Base-by-base conservation (phyloP, 208 protist genomes). In the Wallacemonas sp. region DNA sequence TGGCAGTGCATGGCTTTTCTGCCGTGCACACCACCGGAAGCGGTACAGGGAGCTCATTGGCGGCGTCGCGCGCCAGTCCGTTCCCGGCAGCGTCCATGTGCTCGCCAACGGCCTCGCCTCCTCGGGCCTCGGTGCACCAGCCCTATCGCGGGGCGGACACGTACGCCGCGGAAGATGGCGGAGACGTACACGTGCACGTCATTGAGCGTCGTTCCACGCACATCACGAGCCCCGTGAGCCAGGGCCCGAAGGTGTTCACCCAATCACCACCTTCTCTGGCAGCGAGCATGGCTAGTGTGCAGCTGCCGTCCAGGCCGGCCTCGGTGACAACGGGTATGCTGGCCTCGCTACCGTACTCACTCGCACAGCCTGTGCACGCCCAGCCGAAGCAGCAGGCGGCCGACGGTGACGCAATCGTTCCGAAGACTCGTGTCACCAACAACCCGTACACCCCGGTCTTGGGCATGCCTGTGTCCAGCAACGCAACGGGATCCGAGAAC, bases 121-220 rank as follows among this genome's bases (percentile, higher is more conserved):
- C 50, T 26, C 50, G 50, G 3, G 9, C 50, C 5, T 57, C 50
- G 3, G 50, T 57, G 30, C 50, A 57, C 22, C 50, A 39, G 30
- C 50, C 50, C 4, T 57, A 57, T 32, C 50, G 8, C 19, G 32
- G 6, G 3, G 50, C 30, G 4, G 50, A 57, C 19, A 57, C 50
- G 50, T 57, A 19, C 21, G 30, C 50, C 10, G 21, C 26, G 6
- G 50, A 57, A n/a, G 17, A 19, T 19, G 21, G 0, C 50, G 0
- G 8, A 8, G 32, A 19, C 30, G 30, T 41, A 3, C 15, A 26
- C 26, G 50, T 57, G 30, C 50, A 57, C 50, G 50, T 57, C 5
- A 57, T 57, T 39, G 50, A 57, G 50, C 50, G 50, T n/a, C 26
- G 50, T n/a, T 12, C n/a, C 10, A 34, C 24, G 50, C 50, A 57